These are phyloP conservation scores for Eucalyptus regnans DNA, from an alignment of 345 rosid species.

Conservation along the genomic window DNA sequence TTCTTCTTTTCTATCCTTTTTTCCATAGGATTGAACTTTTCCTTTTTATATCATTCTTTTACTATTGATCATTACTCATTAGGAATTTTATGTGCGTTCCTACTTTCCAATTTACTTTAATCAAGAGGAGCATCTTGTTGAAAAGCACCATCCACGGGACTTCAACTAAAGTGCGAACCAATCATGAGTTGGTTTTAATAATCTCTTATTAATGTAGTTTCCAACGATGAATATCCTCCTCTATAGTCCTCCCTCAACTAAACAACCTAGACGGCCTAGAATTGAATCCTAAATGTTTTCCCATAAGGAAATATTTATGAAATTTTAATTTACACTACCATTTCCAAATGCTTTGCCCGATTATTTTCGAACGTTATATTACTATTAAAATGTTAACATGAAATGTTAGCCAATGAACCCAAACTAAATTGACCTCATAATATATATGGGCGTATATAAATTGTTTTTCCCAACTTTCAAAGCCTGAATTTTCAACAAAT, in stretches of 20 bases:
- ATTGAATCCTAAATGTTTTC: neutral
- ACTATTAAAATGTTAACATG: neutral
- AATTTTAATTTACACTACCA: neutral
- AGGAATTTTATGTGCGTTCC: no score
- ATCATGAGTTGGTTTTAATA: neutral
- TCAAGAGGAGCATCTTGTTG: no score
- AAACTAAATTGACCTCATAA: neutral
- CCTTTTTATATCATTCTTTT: no score
- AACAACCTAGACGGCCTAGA: neutral
- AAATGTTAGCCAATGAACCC: neutral
- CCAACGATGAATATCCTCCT: neutral
- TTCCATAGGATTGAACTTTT: no score
- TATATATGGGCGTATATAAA: neutral
- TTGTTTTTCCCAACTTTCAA: neutral
- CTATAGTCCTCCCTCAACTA: accelerated
- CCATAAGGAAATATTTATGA: neutral
- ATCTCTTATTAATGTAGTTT: neutral
- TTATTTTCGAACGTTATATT: neutral
- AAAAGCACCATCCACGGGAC: neutral
- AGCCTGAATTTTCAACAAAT: neutral
- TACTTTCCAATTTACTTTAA: no score
- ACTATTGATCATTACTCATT: no score
- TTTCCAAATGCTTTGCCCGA: neutral
- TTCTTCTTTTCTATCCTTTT: no score
- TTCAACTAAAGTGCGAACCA: neutral